Percentiles rank a stretch among this genome's conserved stretches.
These are phyloP conservation scores for Talaromyces islandicus DNA, from an alignment of 2,329 filamentous ascomycete genomes.

Conservation along the genomic window DNA sequence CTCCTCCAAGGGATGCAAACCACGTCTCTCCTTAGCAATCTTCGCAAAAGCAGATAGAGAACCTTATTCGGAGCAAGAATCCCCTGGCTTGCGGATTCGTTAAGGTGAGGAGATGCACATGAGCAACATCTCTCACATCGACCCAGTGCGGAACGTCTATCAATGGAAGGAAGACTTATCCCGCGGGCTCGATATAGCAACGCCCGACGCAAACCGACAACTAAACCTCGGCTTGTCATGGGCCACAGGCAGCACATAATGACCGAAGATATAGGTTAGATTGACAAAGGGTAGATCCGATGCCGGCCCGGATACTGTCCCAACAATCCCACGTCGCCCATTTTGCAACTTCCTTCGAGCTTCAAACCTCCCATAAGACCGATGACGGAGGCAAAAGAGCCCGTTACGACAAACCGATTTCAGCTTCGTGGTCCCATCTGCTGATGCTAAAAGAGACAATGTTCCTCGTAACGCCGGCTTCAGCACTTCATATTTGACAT, in stretches of 20 bases:
- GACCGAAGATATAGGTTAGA: background rate
- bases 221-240: background rate
- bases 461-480: background rate
- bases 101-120: slow-evolving; percentile 40
- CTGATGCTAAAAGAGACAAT: background rate
- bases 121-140: slow-evolving; percentile 43
- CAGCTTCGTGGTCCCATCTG: background rate
- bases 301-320: background rate
- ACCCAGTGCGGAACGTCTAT: slow-evolving; percentile 27
- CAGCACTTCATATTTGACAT: background rate
- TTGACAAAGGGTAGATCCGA: background rate
- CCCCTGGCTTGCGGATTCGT: slow-evolving; percentile 17
- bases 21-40: background rate
- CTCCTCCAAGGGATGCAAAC: background rate
- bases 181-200: background rate
- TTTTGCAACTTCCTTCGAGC: background rate
- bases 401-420: background rate
- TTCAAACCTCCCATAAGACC: background rate
- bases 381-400: background rate
- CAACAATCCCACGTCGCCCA: background rate
- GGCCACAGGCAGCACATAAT: background rate
- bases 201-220: background rate
- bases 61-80: background rate
- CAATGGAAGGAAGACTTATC: background rate
- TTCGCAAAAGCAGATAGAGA: background rate